Percentiles rank a stretch among this genome's conserved stretches.
Conservation (phyloP, 768 basidiomycete species). For the Tremella fuciformis region DNA sequence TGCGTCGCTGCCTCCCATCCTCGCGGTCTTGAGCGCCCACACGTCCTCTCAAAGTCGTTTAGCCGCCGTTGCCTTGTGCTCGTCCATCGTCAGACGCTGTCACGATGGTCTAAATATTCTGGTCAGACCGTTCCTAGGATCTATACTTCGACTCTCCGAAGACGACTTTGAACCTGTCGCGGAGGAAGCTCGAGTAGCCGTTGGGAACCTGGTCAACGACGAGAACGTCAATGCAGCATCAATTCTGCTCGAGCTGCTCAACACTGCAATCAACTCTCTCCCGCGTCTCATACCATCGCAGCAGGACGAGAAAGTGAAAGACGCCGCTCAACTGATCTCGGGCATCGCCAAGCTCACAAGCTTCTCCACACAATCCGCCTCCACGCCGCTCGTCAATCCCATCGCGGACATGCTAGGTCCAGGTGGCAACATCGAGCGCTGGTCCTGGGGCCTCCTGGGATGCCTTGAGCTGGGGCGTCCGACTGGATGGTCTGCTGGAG, state of each 20-base stretch:
- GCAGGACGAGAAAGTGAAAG: constrained; percentile 71
- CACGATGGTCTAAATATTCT: constrained; percentile 61
- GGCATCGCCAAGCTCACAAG: constrained; percentile 64
- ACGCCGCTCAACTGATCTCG: constrained; percentile 65
- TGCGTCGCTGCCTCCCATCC: constrained; percentile 73
- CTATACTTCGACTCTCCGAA: constrained; percentile 64
- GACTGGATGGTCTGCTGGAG: constrained; percentile 25
- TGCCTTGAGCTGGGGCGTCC: constrained; percentile 73
- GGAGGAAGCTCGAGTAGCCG: constrained; percentile 14
- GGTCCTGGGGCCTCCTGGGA: constrained; percentile 81
- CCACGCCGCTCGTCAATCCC: constrained; percentile 14
- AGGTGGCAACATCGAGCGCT: constrained; percentile 78
- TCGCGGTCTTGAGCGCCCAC: constrained; percentile 56
- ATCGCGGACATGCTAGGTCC: constrained; percentile 67
- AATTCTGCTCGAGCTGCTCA: constrained; percentile 63
- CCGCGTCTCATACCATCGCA: constrained; percentile 69
- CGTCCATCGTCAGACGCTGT: constrained; percentile 19
- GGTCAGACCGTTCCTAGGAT: constrained; percentile 66
- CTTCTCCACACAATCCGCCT: not conserved
- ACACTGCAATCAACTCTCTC: constrained; percentile 65
- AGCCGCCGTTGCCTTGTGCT: constrained; percentile 20
- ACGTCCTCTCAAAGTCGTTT: constrained; percentile 30
- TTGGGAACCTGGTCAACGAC: constrained; percentile 17
- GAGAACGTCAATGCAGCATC: constrained; percentile 48
- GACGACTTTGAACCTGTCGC: constrained; percentile 42